Evolutionary conservation across 2,329 filamentous ascomycete genomes (phyloP).

Genomic region (Phyllosticta capitalensis): DNA sequence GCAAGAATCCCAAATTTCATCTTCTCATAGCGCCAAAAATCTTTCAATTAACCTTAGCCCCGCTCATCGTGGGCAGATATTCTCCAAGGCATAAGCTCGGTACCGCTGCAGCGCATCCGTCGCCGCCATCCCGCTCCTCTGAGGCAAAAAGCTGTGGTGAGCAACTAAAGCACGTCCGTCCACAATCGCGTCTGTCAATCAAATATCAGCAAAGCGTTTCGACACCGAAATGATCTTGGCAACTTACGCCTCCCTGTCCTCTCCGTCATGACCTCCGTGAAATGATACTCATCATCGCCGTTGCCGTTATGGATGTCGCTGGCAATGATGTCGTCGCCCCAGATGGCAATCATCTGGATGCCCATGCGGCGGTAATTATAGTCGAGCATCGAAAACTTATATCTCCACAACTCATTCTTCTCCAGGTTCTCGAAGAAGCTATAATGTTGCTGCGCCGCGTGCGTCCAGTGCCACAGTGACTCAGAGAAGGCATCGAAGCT

Average conservation of each 20-base stretch:
- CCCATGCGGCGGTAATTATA: constrained; percentile 43
- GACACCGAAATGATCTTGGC: background rate
- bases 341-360: constrained; percentile 46
- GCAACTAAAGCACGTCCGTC: constrained; percentile 46
- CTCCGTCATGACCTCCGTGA: constrained; percentile 30
- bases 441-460: constrained; percentile 38
- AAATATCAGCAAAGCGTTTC: background rate
- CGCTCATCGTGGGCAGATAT: constrained; percentile 31
- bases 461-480: constrained; percentile 41
- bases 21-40: background rate
- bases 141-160: constrained; percentile 43
- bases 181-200: constrained; percentile 32
- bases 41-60: background rate
- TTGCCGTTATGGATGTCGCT: constrained; percentile 35
- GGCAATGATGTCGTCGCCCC: constrained; percentile 42
- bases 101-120: constrained; percentile 49
- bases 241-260: constrained; percentile 28
- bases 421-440: constrained; percentile 24
- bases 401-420: constrained; percentile 15
- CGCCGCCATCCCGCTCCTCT: constrained; percentile 32
- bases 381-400: constrained; percentile 30
- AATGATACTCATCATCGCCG: constrained; percentile 40
- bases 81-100: constrained; percentile 43
- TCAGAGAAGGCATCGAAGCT: constrained; percentile 39
- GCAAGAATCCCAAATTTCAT: background rate